A percentile compares a stretch with the other conserved stretches of the same genome.
These are phyloP conservation scores for Trametes villosa DNA, from an alignment of 768 basidiomycete genomes.

Conservation along the genomic window DNA sequence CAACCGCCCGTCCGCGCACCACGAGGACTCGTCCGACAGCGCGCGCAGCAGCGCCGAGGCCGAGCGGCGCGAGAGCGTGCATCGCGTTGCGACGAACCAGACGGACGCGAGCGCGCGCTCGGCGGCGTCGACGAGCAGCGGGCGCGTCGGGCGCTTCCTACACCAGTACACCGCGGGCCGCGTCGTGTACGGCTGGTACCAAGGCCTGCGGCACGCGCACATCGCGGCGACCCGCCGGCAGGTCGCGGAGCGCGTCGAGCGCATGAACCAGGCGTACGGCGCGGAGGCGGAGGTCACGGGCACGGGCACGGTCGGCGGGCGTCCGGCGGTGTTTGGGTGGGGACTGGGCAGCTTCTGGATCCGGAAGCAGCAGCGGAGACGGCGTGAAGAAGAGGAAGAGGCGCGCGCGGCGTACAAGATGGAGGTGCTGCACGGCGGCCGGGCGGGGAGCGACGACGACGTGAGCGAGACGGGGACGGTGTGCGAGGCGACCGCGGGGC, in stretches of 20 bases:
- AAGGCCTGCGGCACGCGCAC: conserved; percentile 70
- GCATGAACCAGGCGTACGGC: conserved; percentile 65
- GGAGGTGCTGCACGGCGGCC: conserved; percentile 3
- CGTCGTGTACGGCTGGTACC: conserved; percentile 57
- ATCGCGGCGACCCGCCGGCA: conserved; percentile 70
- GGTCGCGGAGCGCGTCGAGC: conserved; percentile 67
- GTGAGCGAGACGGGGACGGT: neutral
- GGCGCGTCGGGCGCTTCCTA: conserved; percentile 15
- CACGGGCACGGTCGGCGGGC: conserved; percentile 24
- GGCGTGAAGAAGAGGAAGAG: conserved; percentile 33
- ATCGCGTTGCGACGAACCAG: neutral
- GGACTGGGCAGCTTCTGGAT: conserved; percentile 73
- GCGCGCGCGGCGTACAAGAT: conserved; percentile 22
- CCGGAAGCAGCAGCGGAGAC: conserved; percentile 40
- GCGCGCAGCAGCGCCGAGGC: conserved; percentile 2
- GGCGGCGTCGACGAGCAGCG: neutral
- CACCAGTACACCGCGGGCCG: conserved; percentile 19
- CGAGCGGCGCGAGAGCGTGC: neutral
- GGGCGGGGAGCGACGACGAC: conserved; percentile 11
- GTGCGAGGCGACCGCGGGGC: conserved; percentile 1
- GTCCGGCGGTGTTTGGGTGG: conserved; percentile 57
- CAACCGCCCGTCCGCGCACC: neutral
- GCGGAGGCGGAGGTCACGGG: conserved; percentile 31
- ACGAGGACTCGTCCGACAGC: conserved; percentile 20
- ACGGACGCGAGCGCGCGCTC: conserved; percentile 7